phyloP scores from a whole-genome alignment of 2,329 filamentous ascomycete species.

The Monilinia laxa region DNA sequence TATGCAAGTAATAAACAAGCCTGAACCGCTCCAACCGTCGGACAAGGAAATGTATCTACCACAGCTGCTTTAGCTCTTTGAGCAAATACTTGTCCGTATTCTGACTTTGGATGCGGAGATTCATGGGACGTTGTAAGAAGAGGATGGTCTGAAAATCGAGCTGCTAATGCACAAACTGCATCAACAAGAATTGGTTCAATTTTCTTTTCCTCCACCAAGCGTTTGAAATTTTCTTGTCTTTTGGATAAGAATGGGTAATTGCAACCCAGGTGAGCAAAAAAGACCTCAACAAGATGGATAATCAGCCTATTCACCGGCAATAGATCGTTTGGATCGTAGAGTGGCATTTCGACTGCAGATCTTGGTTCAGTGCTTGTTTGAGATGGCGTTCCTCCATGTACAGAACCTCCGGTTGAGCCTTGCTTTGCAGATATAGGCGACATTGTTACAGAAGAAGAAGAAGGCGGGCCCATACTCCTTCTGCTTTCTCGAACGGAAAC shows the following conservation, averaged over 20 bases:
- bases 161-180: constrained; percentile 77
- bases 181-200: constrained; percentile 70
- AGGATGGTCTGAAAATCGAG: constrained; percentile 67
- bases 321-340: constrained; percentile 73
- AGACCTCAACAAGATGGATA: constrained; percentile 72
- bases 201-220: constrained; percentile 62
- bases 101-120: constrained; percentile 54
- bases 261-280: constrained; percentile 79
- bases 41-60: constrained; percentile 79
- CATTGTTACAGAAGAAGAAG: constrained; percentile 32
- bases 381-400: constrained; percentile 29
- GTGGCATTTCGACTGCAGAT: constrained; percentile 52
- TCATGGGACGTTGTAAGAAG: constrained; percentile 52
- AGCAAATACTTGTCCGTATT: constrained; percentile 75
- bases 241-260: constrained; percentile 75
- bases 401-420: constrained; percentile 30
- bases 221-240: constrained; percentile 70
- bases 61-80: constrained; percentile 80
- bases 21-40: constrained; percentile 79
- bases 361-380: constrained; percentile 32
- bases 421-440: constrained; percentile 33
- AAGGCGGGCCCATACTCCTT: constrained; percentile 49
- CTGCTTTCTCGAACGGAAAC: constrained; percentile 69
- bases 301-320: constrained; percentile 73
- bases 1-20: constrained; percentile 82